Conservation (phyloP, 257 asterid species). For the Capsicum pubescens region DNA sequence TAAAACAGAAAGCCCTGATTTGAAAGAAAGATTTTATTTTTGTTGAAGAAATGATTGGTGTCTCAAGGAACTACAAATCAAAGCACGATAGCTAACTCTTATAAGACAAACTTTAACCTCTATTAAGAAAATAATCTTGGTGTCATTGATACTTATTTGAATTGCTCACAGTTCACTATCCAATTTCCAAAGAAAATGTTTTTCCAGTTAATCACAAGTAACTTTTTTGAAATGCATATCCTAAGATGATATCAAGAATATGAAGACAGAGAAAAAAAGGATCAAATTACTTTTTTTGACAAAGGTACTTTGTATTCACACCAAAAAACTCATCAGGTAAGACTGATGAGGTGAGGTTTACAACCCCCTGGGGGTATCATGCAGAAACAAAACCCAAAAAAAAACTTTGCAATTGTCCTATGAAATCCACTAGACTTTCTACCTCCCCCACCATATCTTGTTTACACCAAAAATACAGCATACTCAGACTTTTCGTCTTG, state of each 20-base stretch:
- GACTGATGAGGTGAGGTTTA: no score
- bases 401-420: no score
- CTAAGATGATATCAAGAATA: neutral
- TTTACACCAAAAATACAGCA: no score
- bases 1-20: neutral
- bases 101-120: constrained; percentile 5
- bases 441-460: no score
- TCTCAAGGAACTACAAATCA: neutral
- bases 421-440: no score
- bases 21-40: neutral
- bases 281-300: neutral
- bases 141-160: neutral
- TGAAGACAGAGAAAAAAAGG: neutral
- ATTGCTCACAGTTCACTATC: constrained; percentile 8
- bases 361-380: no score
- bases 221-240: neutral
- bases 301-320: no score
- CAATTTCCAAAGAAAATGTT: constrained; percentile 13
- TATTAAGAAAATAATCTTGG: neutral
- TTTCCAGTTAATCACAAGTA: constrained; percentile 4
- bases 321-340: no score
- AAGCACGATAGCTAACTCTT: neutral
- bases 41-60: neutral
- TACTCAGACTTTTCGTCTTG: no score
- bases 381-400: no score